Percentiles rank a stretch among this genome's conserved stretches.
phyloP scores from a whole-genome alignment of 768 basidiomycete genomes.

The Crepidotus variabilis region DNA sequence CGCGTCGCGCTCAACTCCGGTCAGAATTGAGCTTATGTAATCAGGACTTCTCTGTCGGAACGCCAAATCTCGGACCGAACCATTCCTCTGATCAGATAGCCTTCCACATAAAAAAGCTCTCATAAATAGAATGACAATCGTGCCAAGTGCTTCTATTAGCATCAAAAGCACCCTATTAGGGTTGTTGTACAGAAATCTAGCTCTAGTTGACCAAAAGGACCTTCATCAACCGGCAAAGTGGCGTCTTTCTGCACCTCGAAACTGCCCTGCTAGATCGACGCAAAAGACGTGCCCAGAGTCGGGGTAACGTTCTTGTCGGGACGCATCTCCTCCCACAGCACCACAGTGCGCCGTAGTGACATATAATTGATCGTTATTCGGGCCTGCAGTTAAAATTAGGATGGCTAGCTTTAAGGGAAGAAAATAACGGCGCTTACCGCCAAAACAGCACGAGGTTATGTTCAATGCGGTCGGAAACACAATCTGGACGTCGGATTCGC shows the following conservation, averaged over 20 bases:
- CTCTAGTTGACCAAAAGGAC: not conserved
- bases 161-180: not conserved
- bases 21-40: not conserved
- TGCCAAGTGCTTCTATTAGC: not conserved
- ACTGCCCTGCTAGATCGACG: conserved; percentile 43
- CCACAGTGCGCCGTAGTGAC: conserved; percentile 62
- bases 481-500: conserved; percentile 52
- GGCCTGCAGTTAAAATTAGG: conserved; percentile 33
- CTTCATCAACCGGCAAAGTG: conserved; percentile 27
- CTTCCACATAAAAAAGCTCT: not conserved
- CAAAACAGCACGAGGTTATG: conserved; percentile 68
- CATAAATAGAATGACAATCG: not conserved
- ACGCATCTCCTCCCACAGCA: conserved; percentile 51
- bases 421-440: conserved; percentile 37
- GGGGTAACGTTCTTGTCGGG: conserved; percentile 43
- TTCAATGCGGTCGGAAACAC: conserved; percentile 59
- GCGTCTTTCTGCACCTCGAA: conserved; percentile 32
- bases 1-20: not conserved
- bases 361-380: conserved; percentile 58
- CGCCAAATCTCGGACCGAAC: too few species aligned
- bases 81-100: too few species aligned
- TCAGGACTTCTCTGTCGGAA: too few species aligned
- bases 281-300: conserved; percentile 55
- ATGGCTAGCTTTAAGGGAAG: conserved; percentile 4
- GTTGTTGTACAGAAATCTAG: conserved; percentile 1